These are phyloP conservation scores for Aquilaria malaccensis DNA, from an alignment of 345 rosid genomes.

Conservation along the genomic window DNA sequence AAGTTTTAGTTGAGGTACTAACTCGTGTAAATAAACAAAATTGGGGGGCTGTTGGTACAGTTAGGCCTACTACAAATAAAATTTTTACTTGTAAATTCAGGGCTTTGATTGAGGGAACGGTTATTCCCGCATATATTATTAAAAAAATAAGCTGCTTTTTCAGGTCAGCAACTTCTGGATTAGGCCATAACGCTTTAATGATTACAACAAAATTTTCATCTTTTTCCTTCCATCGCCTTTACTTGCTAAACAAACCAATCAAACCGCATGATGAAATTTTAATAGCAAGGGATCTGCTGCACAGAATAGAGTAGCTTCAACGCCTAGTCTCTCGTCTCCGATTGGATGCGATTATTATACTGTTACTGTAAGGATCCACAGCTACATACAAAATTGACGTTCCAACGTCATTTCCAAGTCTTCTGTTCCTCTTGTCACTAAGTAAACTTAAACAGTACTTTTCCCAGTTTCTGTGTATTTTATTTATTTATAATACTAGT, in stretches of 20 bases:
- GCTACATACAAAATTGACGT: conserved; percentile 29
- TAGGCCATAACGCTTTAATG: too few relatives aligned
- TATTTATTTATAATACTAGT: background rate
- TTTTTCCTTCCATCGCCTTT: background rate
- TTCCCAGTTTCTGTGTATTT: background rate
- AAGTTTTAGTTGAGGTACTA: too few relatives aligned
- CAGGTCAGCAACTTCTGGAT: too few relatives aligned
- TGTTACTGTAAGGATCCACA: conserved; percentile 16
- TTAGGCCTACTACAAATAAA: too few relatives aligned
- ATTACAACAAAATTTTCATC: background rate
- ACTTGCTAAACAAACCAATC: conserved; percentile 4
- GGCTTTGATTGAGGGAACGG: too few relatives aligned
- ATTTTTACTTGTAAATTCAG: too few relatives aligned
- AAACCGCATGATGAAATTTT: background rate
- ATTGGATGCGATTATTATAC: background rate
- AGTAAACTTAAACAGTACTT: background rate
- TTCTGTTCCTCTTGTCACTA: background rate
- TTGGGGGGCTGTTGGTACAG: too few relatives aligned
- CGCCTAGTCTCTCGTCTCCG: conserved; percentile 13
- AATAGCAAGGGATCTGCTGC: too few relatives aligned
- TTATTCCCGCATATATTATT: too few relatives aligned
- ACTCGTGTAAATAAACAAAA: too few relatives aligned
- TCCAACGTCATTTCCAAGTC: conserved; percentile 12
- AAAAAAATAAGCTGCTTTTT: too few relatives aligned
- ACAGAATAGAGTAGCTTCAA: conserved; percentile 30